Base-by-base conservation (phyloP, 2,329 filamentous ascomycete genomes). In the Ilyonectria destructans region DNA sequence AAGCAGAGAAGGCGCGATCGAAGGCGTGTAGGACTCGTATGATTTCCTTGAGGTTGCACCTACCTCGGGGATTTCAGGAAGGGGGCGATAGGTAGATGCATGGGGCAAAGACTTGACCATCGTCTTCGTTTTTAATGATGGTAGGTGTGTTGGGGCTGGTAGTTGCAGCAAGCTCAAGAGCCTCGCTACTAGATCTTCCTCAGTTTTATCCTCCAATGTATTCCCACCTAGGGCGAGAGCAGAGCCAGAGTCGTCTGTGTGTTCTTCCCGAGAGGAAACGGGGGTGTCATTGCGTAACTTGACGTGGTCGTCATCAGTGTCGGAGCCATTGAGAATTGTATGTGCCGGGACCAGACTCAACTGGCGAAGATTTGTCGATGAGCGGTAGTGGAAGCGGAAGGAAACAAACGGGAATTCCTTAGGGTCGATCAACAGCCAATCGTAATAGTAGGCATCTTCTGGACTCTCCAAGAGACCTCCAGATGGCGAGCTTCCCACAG, bases 301-400 rank as follows among this genome's bases (percentile, higher is more conserved):
- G 19, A 40, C 1, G 7, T 10, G 13, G 13, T 21, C 5, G 26
- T 23, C 48, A 12, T 48, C 26, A 8, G n/a, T 8, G 6, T 49
- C 19, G 31, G 40, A 17, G 9, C 31, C 37, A 1, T 60, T 45
- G 26, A 55, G 45, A 37, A 56, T 56, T 2, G 23, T 21, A 13
- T 35, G 52, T 13, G 65, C 51, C n/a, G 85, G 82, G 29, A 87
- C 82, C 5, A 90, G 77, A 60, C 85, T 86, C 10, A 89, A 80
- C 35, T 82, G 77, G 8, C 80, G 74, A 12, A 90, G 82, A 61
- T 83, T 84, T 10, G 82, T 79, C 84, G 83, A 85, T 7, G 85
- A 87, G 33, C 88, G 84, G 69, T 90, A 90, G 67, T 90, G 86
- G 68, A 90, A 88, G 29, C 82, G 82, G 67, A 90, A 90, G 0